Base-by-base conservation (phyloP, 768 basidiomycete species). In the Mrakia hoshinonis region DNA sequence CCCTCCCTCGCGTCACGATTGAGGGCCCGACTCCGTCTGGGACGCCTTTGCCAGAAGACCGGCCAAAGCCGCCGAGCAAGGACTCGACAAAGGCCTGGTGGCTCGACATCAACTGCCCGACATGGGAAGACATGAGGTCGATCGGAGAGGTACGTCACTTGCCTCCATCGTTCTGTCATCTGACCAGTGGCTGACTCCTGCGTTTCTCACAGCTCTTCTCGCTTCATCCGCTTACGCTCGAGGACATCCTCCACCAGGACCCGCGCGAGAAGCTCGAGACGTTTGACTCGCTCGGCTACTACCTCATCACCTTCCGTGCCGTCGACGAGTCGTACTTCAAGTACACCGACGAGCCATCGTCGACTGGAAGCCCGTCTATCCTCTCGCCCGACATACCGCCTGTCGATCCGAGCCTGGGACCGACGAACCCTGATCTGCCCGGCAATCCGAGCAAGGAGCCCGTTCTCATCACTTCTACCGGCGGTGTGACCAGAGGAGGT, bases 211-310 rank as follows among this genome's bases (percentile, higher is more conserved):
- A 93, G 91, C 80, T 90, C 22, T 81, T 95, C 31, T 90, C 91
- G 73, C 83, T 97, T 0, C 94, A 97, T 79, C 94, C 94, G 0
- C 81, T 97, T 58, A 95, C 93, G 0, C 83, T 96, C 15, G 94
- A 97, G 79, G 93, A 97, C 79, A 91, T 95, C 55, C 80, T 97
- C 10, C 90, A 91, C 72, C 88, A 90, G 80, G 93, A 97, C 72
- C 88, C 91, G 20, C 84, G 92, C 48, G 94, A 96, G 79, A 97
- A 97, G 79, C 80, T 95, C 22, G 93, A 96, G 76, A 81, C 87
- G 24, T 95, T 94, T 77, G 85, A 89, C 0, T 87, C 85, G 74
- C 84, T 97, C 18, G 94, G 92, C 1, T 97, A 97, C 80, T 92
- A 94, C 78, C 92, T 97, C 76, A 82, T 95, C 68, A 89, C 89